These are phyloP conservation scores for Primulina eburnea DNA, from an alignment of 257 asterid species.

Conservation along the genomic window DNA sequence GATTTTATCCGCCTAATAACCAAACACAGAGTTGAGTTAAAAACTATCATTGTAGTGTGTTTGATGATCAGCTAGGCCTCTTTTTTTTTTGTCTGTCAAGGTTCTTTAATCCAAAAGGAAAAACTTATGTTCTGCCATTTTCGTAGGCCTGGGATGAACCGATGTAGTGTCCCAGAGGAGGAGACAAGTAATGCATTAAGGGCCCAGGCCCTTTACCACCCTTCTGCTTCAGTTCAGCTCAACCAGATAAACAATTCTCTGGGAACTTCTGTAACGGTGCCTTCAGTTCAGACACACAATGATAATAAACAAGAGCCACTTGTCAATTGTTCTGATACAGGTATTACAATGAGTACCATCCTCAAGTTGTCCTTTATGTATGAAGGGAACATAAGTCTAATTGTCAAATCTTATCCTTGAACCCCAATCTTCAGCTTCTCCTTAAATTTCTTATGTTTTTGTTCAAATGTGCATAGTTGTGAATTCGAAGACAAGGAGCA, in stretches of 20 bases:
- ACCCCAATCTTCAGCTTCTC: constrained; percentile 19
- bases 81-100: constrained; percentile 9
- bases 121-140: constrained; percentile 31
- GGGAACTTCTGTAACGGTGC: constrained; percentile 31
- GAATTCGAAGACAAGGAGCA: constrained; percentile 49
- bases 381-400: constrained; percentile 2
- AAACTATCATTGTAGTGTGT: constrained; percentile 15
- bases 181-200: constrained; percentile 75
- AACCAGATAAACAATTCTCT: not conserved
- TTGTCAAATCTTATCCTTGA: constrained; percentile 16
- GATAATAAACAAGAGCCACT: constrained; percentile 44
- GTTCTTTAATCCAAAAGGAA: constrained; percentile 22
- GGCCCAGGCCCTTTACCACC: constrained; percentile 79
- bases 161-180: constrained; percentile 75
- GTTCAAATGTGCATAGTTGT: constrained; percentile 38
- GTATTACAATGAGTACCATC: constrained; percentile 38
- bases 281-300: constrained; percentile 35
- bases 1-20: constrained; percentile 4
- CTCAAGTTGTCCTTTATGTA: constrained; percentile 19
- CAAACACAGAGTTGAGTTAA: constrained; percentile 16
- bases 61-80: constrained; percentile 14
- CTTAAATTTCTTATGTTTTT: constrained; percentile 9
- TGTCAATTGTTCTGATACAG: constrained; percentile 49
- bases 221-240: constrained; percentile 33
- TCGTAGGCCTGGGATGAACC: constrained; percentile 90